Base-by-base conservation (phyloP, 2,329 filamentous ascomycete genomes). In the Phaeosphaeria sp. region DNA sequence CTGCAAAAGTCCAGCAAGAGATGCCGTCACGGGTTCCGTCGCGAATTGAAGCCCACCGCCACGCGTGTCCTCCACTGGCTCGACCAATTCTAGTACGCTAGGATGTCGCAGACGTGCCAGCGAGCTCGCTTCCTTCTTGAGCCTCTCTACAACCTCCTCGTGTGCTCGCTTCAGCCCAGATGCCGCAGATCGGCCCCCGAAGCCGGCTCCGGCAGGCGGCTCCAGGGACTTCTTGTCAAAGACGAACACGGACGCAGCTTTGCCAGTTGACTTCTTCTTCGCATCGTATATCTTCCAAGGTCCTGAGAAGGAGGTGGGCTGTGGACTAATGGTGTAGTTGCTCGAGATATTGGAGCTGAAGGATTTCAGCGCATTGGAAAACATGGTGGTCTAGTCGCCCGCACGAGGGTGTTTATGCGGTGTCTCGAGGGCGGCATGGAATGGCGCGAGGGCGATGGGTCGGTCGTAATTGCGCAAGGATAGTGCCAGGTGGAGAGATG, bases 221-320 rank as follows among this genome's bases (percentile, higher is more conserved):
- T 97, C 93, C 54, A 99, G 82, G 0, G 87, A 87, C 79, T 96
- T 97, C 75, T 88, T 89, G 65, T 99, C 95, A 76, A 98, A 97
- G 65, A 98, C 89, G 72, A 98, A 99, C 66, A 98, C 89, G 17
- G 93, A 97, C 54, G 90, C 95, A 7, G 89, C 78, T 76, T 95
- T 96, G 65, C 91, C 92, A 0, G 93, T 97, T 27, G 90, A 92
- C 80, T 97, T 98, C 81, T 96, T 96, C 83, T 96, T 98, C 58
- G 91, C 93, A 80, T 97, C 93, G 84, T 94, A 94, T 72, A 99
- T 95, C 81, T 93, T 96, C 95, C 95, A 99, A 57, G 93, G 92
- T 18, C 95, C 95, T 17, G 93, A 91, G 52, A 87, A 87, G 51
- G 92, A 90, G n/a, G 87, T 89, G 11, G 90, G 86, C 58, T 87